Evolutionary conservation across 805 yeast genomes (phyloP).

Genomic region (Schizosaccharomyces pombe): DNA sequence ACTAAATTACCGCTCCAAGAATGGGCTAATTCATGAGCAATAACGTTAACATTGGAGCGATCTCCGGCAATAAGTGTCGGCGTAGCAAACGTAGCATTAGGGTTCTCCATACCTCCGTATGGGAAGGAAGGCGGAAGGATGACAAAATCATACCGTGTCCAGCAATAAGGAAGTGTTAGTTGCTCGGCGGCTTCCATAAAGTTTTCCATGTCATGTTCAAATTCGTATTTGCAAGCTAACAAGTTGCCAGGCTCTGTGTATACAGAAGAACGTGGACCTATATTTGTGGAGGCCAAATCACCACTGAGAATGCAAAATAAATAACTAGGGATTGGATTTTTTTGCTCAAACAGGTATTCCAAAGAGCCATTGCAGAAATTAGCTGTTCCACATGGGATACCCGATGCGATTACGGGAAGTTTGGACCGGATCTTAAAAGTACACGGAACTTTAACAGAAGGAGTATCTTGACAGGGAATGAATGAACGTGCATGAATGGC

Average conservation of each 20-base stretch:
- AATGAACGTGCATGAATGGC: constrained; percentile 75
- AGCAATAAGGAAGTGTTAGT: constrained; percentile 55
- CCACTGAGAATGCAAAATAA: constrained; percentile 72
- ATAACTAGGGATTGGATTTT: constrained; percentile 68
- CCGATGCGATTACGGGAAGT: constrained; percentile 52
- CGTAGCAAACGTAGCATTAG: constrained; percentile 73
- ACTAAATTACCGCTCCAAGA: constrained; percentile 85
- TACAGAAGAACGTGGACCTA: constrained; percentile 73
- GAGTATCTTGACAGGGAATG: constrained; percentile 81
- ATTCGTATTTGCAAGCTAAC: constrained; percentile 51
- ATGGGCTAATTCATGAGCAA: constrained; percentile 84
- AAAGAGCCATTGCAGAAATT: neutral
- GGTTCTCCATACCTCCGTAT: constrained; percentile 90
- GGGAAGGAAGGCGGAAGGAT: constrained; percentile 60
- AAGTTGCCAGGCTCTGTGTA: constrained; percentile 54
- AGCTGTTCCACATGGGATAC: constrained; percentile 18
- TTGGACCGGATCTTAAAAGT: constrained; percentile 20
- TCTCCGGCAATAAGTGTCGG: constrained; percentile 74
- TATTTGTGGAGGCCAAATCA: constrained; percentile 36
- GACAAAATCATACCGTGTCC: constrained; percentile 62
- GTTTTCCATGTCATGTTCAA: constrained; percentile 48
- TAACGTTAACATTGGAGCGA: constrained; percentile 63
- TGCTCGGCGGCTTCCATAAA: constrained; percentile 60
- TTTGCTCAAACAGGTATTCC: constrained; percentile 37
- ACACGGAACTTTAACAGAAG: constrained; percentile 51